These are phyloP conservation scores for Serendipita indica DNA, from an alignment of 768 basidiomycete genomes.

Conservation along the genomic window DNA sequence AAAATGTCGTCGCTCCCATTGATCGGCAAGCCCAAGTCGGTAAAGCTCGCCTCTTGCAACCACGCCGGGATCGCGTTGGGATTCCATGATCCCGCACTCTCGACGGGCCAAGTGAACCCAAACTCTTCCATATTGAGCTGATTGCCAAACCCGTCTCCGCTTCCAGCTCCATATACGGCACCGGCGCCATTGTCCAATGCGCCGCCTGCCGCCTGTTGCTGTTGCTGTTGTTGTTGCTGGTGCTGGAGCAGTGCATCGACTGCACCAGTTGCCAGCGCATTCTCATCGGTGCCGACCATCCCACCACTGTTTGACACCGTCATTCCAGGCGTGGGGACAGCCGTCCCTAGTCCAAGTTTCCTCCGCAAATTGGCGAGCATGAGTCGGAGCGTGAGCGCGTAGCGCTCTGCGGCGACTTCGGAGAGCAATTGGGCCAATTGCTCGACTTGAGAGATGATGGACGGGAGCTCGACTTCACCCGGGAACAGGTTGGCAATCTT, in stretches of 20 bases:
- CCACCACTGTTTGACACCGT: background rate
- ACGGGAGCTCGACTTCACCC: slow-evolving; percentile 54
- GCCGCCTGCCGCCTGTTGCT: background rate
- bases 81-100: slow-evolving; percentile 42
- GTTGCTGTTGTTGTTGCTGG: background rate
- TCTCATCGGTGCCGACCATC: background rate
- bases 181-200: background rate
- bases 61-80: slow-evolving; percentile 75
- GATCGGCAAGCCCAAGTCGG: slow-evolving; percentile 79
- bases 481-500: slow-evolving; percentile 95
- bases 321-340: slow-evolving; percentile 16
- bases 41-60: slow-evolving; percentile 84
- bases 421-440: slow-evolving; percentile 81
- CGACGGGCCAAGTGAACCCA: slow-evolving; percentile 54
- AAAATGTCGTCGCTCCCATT: slow-evolving; percentile 90
- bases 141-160: slow-evolving; percentile 14
- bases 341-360: slow-evolving; percentile 51
- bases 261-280: background rate
- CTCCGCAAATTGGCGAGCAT: slow-evolving; percentile 87
- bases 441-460: slow-evolving; percentile 72
- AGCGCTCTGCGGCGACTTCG: slow-evolving; percentile 87
- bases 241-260: slow-evolving; percentile 9
- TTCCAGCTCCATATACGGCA: background rate
- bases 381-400: slow-evolving; percentile 79
- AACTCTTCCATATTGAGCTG: slow-evolving; percentile 67